Evolutionary conservation across 805 yeast species (phyloP), one percentile per base, ranked within the genome.

Genomic region (Pichia heedii): DNA sequence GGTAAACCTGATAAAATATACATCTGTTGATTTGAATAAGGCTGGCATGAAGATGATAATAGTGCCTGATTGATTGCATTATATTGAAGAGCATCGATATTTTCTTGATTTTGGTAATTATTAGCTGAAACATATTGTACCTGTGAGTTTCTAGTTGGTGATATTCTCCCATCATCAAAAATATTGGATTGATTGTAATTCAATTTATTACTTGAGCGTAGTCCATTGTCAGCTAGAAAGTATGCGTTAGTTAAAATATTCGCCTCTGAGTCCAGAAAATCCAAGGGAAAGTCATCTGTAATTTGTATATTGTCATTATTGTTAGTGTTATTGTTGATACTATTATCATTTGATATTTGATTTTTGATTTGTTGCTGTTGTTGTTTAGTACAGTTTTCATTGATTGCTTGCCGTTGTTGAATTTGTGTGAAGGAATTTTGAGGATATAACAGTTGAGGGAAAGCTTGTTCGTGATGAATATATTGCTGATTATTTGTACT

Each of bases 221-320:
- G 4, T 19, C 36, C 3, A 27, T 37, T n/a, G 15, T 38, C 21
- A 22, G 45, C 22, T 5, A 18, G 33, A 30, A 40, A 39, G 21
- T 40, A 37, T 21, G 37, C 47, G 21, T 36, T 21, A 4, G 30
- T 12, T 9, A 44, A 10, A 5, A 26, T 24, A 20, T 24, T 37
- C 3, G 38, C 12, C 9, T 29, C 32, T 10, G 47, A 21, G 16
- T 40, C 34, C 3, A 44, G 27, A 26, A 44, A 44, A 30, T 44
- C 43, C 16, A 44, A 16, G 4, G 47, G 44, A 30, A 44, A 44
- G 9, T 44, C 47, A 29, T 44, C 47, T 10, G 41, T 18, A 5
- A 22, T 22, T 27, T 33, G 41, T 10, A 10, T 29, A 15, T 15
- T 29, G 7, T 15, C 13, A 4, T 29, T n/a, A 29, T 29, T 29